phyloP scores from a whole-genome alignment of 305 asterid species.

The Rubia peregrina region DNA sequence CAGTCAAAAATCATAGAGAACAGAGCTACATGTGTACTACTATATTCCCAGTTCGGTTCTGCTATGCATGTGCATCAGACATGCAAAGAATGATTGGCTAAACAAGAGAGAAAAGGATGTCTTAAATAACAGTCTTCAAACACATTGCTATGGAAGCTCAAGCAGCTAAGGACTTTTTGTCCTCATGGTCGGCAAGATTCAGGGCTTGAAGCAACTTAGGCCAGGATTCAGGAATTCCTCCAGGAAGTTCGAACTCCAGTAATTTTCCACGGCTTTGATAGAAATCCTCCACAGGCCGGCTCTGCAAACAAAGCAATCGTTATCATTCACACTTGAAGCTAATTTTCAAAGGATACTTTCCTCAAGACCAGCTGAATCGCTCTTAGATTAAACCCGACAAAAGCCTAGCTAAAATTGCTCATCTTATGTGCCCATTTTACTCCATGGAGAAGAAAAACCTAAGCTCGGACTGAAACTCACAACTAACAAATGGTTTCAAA shows the following conservation, averaged over 20 bases:
- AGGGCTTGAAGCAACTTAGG: conserved; percentile 71
- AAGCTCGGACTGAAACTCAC: neutral
- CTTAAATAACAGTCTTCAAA: neutral
- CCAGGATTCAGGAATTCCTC: conserved; percentile 95
- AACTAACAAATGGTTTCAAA: neutral
- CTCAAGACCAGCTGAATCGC: neutral
- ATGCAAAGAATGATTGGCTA: conserved; percentile 29
- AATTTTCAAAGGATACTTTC: neutral
- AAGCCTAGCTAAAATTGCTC: neutral
- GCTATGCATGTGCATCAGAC: conserved; percentile 15
- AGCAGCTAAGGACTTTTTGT: conserved; percentile 66
- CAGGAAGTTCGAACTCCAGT: conserved; percentile 86
- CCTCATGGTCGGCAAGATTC: conserved; percentile 57
- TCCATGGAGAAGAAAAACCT: neutral
- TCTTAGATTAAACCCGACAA: neutral
- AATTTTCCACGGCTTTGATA: conserved; percentile 64
- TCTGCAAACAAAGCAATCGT: conserved; percentile 35
- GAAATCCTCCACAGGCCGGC: conserved; percentile 75
- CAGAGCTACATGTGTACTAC: neutral
- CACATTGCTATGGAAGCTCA: conserved; percentile 18
- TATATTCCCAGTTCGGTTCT: neutral
- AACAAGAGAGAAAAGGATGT: neutral
- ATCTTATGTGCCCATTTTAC: no score
- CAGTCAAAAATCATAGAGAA: neutral
- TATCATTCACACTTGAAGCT: neutral